Evolutionary conservation across 2,329 filamentous ascomycete species (phyloP).

Genomic region (Calonectria montana): DNA sequence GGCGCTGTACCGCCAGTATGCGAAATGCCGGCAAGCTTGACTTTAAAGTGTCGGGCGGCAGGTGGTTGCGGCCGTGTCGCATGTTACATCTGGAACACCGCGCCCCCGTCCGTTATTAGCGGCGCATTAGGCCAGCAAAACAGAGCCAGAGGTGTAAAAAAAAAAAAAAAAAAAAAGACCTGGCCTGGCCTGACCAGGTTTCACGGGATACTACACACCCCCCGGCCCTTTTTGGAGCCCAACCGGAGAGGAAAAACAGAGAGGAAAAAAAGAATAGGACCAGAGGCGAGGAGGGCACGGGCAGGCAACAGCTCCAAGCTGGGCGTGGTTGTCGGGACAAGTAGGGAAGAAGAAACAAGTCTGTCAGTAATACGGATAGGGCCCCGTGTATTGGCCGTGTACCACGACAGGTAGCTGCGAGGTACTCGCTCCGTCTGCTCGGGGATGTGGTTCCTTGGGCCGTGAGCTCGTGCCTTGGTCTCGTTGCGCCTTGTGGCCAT

Average conservation of each 20-base stretch:
- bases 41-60: conserved; percentile 1
- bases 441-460: conserved; percentile 18
- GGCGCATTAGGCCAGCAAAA: background rate
- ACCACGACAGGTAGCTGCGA: conserved; percentile 9
- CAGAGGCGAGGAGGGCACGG: conserved; percentile 8
- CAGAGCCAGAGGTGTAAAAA: background rate
- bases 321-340: conserved; percentile 18
- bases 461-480: background rate
- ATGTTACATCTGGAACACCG: background rate
- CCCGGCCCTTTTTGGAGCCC: background rate
- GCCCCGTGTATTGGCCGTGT: background rate
- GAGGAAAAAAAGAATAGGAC: background rate
- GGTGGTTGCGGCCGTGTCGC: background rate
- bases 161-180: background rate
- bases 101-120: background rate
- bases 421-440: conserved; percentile 8
- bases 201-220: background rate
- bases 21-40: background rate
- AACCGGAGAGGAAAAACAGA: background rate
- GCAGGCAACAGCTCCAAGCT: conserved; percentile 15
- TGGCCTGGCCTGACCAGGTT: background rate
- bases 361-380: background rate
- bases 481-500: conserved; percentile 3
- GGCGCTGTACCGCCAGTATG: conserved; percentile 3
- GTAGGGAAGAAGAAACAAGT: conserved; percentile 1